Conservation (phyloP, 768 basidiomycete genomes). For the Mrakia gelida region DNA sequence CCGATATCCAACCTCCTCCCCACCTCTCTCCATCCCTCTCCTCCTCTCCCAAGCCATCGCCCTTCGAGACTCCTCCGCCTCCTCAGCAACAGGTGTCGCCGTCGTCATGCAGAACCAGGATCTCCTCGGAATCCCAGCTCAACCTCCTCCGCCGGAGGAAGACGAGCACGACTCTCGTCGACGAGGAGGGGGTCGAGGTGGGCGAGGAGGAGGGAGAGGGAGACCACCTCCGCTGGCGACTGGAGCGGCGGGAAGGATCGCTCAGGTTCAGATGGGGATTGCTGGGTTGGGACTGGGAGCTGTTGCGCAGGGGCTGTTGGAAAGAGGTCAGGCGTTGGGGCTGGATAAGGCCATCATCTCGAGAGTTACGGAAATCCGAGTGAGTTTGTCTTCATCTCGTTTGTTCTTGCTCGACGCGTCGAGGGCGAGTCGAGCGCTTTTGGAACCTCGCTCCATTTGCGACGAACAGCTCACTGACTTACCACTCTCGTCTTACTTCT, state of each 20-base stretch:
- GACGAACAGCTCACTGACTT: not conserved
- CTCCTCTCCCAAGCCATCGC: slow-evolving; percentile 68
- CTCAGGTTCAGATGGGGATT: slow-evolving; percentile 21
- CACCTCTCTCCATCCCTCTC: slow-evolving; percentile 46
- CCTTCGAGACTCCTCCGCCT: slow-evolving; percentile 65
- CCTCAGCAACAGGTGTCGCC: slow-evolving; percentile 66
- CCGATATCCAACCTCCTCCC: slow-evolving; percentile 58
- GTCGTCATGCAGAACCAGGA: slow-evolving; percentile 78
- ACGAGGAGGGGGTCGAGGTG: slow-evolving; percentile 64
- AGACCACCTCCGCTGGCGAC: slow-evolving; percentile 73
- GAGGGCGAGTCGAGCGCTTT: not conserved
- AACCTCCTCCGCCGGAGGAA: slow-evolving; percentile 55
- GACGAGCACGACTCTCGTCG: slow-evolving; percentile 45
- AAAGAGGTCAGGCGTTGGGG: slow-evolving; percentile 56
- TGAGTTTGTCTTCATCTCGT: slow-evolving; percentile 30
- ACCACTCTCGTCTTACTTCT: not conserved
- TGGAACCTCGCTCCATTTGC: too few relatives aligned
- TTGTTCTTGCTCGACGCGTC: not conserved
- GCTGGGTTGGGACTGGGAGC: slow-evolving; percentile 37
- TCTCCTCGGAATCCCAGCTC: slow-evolving; percentile 64
- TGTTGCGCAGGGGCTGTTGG: slow-evolving; percentile 42
- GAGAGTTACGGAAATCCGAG: slow-evolving; percentile 42
- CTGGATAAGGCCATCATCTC: slow-evolving; percentile 43
- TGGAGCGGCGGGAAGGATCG: slow-evolving; percentile 65
- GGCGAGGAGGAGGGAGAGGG: slow-evolving; percentile 61